Percentiles rank a stretch among this genome's conserved stretches.
Conservation (phyloP, 78 protist species). For the Cavenderia fasciculata region DNA sequence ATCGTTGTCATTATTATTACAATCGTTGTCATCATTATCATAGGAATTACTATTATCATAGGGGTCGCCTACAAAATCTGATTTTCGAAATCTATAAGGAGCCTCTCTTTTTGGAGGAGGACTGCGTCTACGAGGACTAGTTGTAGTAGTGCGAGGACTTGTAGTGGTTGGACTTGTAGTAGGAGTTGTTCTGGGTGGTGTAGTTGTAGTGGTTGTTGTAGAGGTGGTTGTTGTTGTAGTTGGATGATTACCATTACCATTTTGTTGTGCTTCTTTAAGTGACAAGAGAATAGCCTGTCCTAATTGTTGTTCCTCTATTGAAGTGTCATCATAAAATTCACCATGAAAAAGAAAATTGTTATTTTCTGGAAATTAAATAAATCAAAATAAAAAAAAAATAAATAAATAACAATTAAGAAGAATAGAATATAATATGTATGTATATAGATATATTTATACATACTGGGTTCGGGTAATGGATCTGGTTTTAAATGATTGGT, state of each 20-base stretch:
- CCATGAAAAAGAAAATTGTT: neutral
- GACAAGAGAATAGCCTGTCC: conserved; percentile 19
- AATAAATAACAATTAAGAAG: neutral
- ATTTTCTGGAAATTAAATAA: neutral
- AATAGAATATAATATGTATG: neutral
- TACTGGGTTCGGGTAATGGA: neutral
- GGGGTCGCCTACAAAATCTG: too few relatives aligned
- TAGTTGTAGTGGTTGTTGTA: conserved; percentile 1
- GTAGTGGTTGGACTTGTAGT: neutral
- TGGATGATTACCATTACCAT: neutral
- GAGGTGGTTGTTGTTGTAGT: conserved; percentile 21
- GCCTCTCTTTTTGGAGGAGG: too few relatives aligned
- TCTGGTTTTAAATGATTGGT: conserved; percentile 53
- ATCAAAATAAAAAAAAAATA: neutral
- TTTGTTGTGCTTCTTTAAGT: neutral
- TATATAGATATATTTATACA: neutral
- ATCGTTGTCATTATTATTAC: too few relatives aligned
- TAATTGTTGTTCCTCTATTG: neutral
- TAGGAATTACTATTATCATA: too few relatives aligned
- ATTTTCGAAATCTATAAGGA: too few relatives aligned
- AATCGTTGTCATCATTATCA: too few relatives aligned
- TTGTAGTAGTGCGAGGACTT: too few relatives aligned
- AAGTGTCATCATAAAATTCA: neutral
- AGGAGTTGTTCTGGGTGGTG: neutral
- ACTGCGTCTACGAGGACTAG: too few relatives aligned